Evolutionary conservation across 129 eudicot genomes (phyloP), one percentile per base, ranked within the genome.

Genomic region (Helichrysum umbraculigerum): DNA sequence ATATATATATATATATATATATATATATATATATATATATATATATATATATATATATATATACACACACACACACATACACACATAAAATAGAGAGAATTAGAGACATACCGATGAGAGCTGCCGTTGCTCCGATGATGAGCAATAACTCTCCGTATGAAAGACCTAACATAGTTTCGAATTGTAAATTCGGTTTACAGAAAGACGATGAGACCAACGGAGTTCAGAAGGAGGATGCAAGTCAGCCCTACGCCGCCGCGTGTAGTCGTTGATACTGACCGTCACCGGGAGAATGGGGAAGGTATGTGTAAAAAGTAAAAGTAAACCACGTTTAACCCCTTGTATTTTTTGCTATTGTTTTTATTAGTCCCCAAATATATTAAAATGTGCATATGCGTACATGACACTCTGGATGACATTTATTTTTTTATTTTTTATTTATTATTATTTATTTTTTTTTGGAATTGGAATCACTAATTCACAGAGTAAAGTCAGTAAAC

Each of bases 61-160:
- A 59, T 21, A 58, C n/a, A n/a, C n/a, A n/a, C n/a, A n/a, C n/a
- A n/a, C n/a, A n/a, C n/a, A n/a, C n/a, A n/a, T n/a, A n/a, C n/a
- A n/a, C n/a, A n/a, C n/a, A n/a, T 25, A 25, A 3, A 44, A 7
- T 5, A 57, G 56, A 52, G 70, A 61, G 16, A 64, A 28, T 65
- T 62, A 28, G 62, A 12, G 72, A 25, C 1, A 25, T 84, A 91
- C 97, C 97, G 58, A 91, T 83, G 17, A 95, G 82, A 61, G 92
- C 96, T 19, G 96, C 99, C 3, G 91, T 84, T 20, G 97, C 97
- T 79, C 99, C 99, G 15, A 94, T 52, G 29, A 91, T 57, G 65
- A 95, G 94, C 68, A 94, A 84, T 16, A 91, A 71, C 83, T 95
- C 96, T 37, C 93, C 97, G 66, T 91, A 91, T 17, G 99, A 95